These are phyloP conservation scores for Kwoniella shivajii DNA, from an alignment of 1,284 basidiomycete species.

Conservation along the genomic window DNA sequence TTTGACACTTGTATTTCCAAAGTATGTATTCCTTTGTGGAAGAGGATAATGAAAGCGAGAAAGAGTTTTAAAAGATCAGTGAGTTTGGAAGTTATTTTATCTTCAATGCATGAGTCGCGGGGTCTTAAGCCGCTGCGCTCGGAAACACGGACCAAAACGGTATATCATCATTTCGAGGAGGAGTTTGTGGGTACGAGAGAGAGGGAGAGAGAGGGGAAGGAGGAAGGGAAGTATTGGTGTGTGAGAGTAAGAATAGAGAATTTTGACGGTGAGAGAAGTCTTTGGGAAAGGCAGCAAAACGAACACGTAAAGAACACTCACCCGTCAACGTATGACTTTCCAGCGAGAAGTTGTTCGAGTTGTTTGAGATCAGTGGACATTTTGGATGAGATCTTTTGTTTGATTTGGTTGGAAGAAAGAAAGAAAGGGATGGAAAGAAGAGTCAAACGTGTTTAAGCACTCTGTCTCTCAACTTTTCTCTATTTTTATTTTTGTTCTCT, in stretches of 20 bases:
- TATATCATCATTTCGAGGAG: constrained; percentile 67
- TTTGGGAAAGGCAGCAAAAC: not conserved
- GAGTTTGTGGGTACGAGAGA: not conserved
- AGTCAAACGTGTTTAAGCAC: not conserved
- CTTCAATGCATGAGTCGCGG: constrained; percentile 67
- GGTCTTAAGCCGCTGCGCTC: constrained; percentile 93
- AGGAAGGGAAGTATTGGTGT: constrained; percentile 6
- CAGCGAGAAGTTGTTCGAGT: constrained; percentile 80
- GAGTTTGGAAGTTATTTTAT: constrained; percentile 66
- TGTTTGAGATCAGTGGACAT: constrained; percentile 76
- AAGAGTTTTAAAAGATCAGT: constrained; percentile 63
- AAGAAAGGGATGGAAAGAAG: constrained; percentile 5
- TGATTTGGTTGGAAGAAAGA: constrained; percentile 12
- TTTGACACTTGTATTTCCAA: constrained; percentile 25
- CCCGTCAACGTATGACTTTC: constrained; percentile 90
- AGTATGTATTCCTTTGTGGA: not conserved
- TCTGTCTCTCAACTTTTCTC: not conserved
- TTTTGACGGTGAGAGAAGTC: not conserved
- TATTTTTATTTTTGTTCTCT: too few relatives aligned
- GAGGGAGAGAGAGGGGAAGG: constrained; percentile 22
- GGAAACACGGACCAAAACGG: constrained; percentile 99
- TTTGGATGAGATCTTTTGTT: constrained; percentile 26
- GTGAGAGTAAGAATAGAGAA: not conserved
- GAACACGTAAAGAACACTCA: constrained; percentile 63
- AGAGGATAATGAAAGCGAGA: constrained; percentile 25